Base-by-base conservation (phyloP, 2,329 filamentous ascomycete genomes). In the Juglanconis sp. region DNA sequence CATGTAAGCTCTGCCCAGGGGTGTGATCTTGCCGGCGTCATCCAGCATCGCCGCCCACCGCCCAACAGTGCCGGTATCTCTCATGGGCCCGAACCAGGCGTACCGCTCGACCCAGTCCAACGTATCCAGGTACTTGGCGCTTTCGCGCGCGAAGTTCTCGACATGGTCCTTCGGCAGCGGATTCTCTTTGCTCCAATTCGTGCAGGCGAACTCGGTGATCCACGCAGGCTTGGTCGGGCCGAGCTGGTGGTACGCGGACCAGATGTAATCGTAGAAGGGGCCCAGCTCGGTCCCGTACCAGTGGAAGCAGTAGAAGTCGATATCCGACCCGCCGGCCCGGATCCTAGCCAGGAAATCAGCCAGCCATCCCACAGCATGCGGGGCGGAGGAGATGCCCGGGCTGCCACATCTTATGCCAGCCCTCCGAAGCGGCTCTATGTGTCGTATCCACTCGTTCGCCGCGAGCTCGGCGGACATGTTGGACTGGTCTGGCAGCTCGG, bases 41-140 rank as follows among this genome's bases (percentile, higher is more conserved):
- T 66, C 66, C 49, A 68, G 17, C 63, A 68, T 61, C 11, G 61
- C 53, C 17, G 66, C 66, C 64, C 65, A 65, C 17, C 51, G 55
- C 24, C 66, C 66, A 13, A 68, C 66, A 7, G 62, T 65, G 5
- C 65, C 65, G 9, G 60, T 42, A 46, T 67, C 66, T 32, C 64
- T 53, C 65, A 68, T 67, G 9, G 66, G 63, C 0, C 66, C 66
- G 52, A 68, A 68, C 63, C 63, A 68, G 5, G 66, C 63, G 50
- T 68, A 68, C 4, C 66, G 42, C 52, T 68, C 66, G 3, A 68
- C 65, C 65, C 65, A 67, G 32, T 68, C 66, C 53, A 67, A 38
- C 34, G 60, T 58, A 17, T 68, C 66, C 35, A 68, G 55, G 48
- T 68, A 68, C 53, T 63, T 64, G 42, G 54, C 62, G 31, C 61